Base-by-base conservation (phyloP, 192 early-diverging fungal genomes). In the Coemansia sp. region DNA sequence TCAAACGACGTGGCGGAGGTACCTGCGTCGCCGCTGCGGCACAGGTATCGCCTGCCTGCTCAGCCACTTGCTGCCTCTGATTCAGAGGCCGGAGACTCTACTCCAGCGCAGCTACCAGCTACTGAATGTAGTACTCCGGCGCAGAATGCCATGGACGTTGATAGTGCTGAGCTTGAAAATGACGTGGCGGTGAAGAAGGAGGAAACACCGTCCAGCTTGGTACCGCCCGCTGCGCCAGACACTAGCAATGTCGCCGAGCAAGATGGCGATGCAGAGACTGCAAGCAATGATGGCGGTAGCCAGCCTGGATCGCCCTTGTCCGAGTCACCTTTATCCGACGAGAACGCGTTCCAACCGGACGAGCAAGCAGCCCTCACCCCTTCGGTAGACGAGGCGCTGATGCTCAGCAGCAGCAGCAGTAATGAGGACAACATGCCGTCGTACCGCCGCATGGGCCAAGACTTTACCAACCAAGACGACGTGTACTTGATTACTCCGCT, bases 351-450 rank as follows among this genome's bases (percentile, higher is more conserved):
- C 25, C 53, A 57, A 7, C 61, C 32, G 25, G 57, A 45, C 62
- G 29, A 59, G 66, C 66, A 50, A 19, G 41, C 59, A 53, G 67
- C 46, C n/a, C 21, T 10, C 31, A 41, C 53, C 42, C 21, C 58
- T 23, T 37, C 41, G n/a, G 39, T 51, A 7, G 62, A 48, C 0
- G 37, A 42, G 62, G 41, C 41, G 27, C 62, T 31, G 48, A 19
- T 57, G 51, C 59, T 57, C 29, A 17, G 53, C 53, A 57, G 53
- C 25, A 53, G 25, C 15, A 57, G 50, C 15, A 57, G 53, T 14
- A 68, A 69, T 12, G 66, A 55, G 25, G 62, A 74, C 63, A 77
- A 77, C 51, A 67, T 74, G 57, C 75, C 80, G 17, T 77, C 80
- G 36, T 82, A 77, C 61, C 63, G 68, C 63, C 80, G 72, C n/a